Base-by-base conservation (phyloP, 2,329 filamentous ascomycete species). In the Juglanconis juglandina region DNA sequence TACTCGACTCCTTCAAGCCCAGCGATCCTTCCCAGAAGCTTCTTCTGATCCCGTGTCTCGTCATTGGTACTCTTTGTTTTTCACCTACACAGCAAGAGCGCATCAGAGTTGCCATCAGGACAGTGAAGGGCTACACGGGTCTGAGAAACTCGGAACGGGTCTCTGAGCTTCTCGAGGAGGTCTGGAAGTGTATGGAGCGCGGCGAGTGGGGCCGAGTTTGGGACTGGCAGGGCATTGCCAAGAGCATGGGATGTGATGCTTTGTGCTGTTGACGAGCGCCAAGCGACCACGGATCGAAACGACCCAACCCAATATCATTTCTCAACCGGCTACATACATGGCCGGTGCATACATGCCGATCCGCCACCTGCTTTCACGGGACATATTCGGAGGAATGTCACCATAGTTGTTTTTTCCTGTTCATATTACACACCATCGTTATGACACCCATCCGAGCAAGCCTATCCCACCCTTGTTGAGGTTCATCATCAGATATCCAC, bases 181-280 rank as follows among this genome's bases (percentile, higher is more conserved):
- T 87, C 3, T 88, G 85, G 85, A 71, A 75, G 30, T 75, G 83
- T 30, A 87, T 87, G 83, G 82, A 81, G 33, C 69, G 71, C 9
- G 82, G 80, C 24, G 81, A 87, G 53, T 87, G 83, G 80, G 66
- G 76, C 33, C 76, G 77, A 17, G 83, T 82, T 7, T 88, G 86
- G 86, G 86, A 88, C 69, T 88, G 85, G 85, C 84, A 87, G 63
- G 74, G 75, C 3, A 77, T 87, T 34, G 84, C 84, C 1, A 72
- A 76, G 56, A 68, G 74, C 7, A 78, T 86, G 71, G 77, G 75
- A 0, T 75, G 87, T 41, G 81, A 86, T 69, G 86, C 87, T 65
- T 73, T 85, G 3, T 84, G 82, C 68, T 70, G 71, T 49, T 76
- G 66, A 69, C 32, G 24, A 30, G 32, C 17, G 5, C 32, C 47